These are phyloP conservation scores for Stentor roeselii DNA, from an alignment of 73 alveolate genomes.

Conservation along the genomic window DNA sequence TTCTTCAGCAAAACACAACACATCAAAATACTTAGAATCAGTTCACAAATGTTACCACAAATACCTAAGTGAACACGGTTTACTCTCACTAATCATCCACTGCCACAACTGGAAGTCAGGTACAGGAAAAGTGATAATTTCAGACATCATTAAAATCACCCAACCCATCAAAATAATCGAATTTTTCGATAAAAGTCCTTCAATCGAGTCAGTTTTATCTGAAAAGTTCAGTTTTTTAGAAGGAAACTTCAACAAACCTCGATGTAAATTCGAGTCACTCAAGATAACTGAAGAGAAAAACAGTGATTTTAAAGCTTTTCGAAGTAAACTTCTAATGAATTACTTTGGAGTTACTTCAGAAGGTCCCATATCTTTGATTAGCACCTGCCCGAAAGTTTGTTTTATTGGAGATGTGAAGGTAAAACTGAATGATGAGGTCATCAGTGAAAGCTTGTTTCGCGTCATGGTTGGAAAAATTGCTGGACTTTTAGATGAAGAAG, in stretches of 20 bases:
- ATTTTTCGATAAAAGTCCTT: neutral
- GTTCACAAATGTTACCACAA: neutral
- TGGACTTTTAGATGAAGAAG: constrained; percentile 21
- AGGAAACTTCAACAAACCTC: neutral
- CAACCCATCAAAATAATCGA: neutral
- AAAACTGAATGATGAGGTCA: neutral
- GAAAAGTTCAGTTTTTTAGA: neutral
- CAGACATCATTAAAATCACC: neutral
- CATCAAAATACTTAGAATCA: neutral
- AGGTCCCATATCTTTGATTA: neutral
- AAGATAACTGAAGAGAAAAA: neutral
- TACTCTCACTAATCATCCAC: neutral
- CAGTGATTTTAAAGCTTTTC: neutral
- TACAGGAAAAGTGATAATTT: neutral
- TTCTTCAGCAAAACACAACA: constrained; percentile 6
- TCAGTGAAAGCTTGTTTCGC: neutral
- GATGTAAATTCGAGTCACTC: neutral
- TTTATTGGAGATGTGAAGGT: neutral
- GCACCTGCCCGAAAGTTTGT: neutral
- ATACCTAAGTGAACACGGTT: neutral
- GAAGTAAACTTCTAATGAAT: neutral
- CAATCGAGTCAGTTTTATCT: neutral
- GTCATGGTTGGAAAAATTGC: neutral
- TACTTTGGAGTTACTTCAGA: neutral
- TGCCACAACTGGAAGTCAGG: constrained; percentile 26